Evolutionary conservation across 192 early-diverging fungal genomes (phyloP).

Genomic region (Dispira simplex): DNA sequence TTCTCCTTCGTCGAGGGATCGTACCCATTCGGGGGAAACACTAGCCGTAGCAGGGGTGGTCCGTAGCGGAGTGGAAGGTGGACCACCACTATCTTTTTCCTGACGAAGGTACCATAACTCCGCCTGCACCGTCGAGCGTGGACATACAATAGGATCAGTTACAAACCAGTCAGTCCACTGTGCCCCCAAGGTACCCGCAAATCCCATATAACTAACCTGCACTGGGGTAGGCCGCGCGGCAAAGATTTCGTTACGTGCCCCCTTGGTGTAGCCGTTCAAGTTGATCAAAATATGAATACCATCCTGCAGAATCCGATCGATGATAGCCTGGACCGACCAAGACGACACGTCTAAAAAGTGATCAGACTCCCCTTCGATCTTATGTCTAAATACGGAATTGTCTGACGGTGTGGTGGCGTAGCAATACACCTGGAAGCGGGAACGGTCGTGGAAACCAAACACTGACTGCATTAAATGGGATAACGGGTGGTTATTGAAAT

Average conservation of each 20-base stretch:
- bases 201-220: constrained; percentile 86
- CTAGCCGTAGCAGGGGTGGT: not conserved
- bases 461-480: constrained; percentile 91
- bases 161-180: constrained; percentile 77
- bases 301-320: constrained; percentile 56
- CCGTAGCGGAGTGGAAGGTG: not conserved
- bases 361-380: constrained; percentile 67
- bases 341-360: constrained; percentile 61
- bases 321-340: constrained; percentile 58
- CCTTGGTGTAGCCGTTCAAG: constrained; percentile 95
- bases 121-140: constrained; percentile 45
- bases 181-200: constrained; percentile 80
- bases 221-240: constrained; percentile 80
- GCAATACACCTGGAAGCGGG: constrained; percentile 55
- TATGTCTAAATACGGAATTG: constrained; percentile 55
- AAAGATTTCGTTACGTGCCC: constrained; percentile 86
- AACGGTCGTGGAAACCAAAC: constrained; percentile 79
- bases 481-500: constrained; percentile 88
- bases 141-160: constrained; percentile 56
- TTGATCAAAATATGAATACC: constrained; percentile 83
- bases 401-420: constrained; percentile 75
- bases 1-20: constrained; percentile 17
- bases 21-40: constrained; percentile 12
- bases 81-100: constrained; percentile 2
- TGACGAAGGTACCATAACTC: constrained; percentile 33